Conservation (phyloP, 306 rosid species). For the Rubus idaeus region DNA sequence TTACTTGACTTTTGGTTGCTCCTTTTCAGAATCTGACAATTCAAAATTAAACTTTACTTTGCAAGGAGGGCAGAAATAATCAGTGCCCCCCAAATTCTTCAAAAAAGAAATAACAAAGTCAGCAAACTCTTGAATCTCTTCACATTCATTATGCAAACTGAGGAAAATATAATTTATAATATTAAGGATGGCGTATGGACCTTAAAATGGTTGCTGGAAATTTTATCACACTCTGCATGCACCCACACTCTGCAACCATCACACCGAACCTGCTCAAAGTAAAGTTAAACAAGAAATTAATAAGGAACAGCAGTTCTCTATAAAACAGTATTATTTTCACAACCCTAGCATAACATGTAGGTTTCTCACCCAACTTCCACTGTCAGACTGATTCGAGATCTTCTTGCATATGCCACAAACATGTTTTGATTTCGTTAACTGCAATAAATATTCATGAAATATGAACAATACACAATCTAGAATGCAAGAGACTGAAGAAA, state of each 20-base stretch:
- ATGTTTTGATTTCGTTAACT: constrained; percentile 87
- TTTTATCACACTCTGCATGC: constrained; percentile 94
- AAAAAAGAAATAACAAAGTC: constrained; percentile 31
- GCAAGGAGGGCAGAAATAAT: constrained; percentile 97
- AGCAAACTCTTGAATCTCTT: constrained; percentile 33
- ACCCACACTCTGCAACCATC: constrained; percentile 99
- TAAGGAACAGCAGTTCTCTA: constrained; percentile 20
- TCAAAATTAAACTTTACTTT: constrained; percentile 94
- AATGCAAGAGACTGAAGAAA: background rate
- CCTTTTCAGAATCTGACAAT: constrained; percentile 85
- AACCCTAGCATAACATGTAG: constrained; percentile 19
- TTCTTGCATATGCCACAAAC: constrained; percentile 97
- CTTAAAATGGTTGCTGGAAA: constrained; percentile 79
- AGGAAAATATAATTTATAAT: constrained; percentile 15
- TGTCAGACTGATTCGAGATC: constrained; percentile 87
- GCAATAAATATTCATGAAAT: constrained; percentile 32
- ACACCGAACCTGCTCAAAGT: constrained; percentile 80
- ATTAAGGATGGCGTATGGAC: constrained; percentile 41
- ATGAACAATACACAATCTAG: constrained; percentile 22
- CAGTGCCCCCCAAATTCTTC: constrained; percentile 88
- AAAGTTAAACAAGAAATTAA: constrained; percentile 20
- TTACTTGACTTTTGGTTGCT: constrained; percentile 78
- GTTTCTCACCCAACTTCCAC: constrained; percentile 97
- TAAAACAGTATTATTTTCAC: constrained; percentile 12
- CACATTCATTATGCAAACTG: constrained; percentile 20